These are phyloP conservation scores for Sicyos baderoa DNA, from an alignment of 306 rosid species.

Conservation along the genomic window DNA sequence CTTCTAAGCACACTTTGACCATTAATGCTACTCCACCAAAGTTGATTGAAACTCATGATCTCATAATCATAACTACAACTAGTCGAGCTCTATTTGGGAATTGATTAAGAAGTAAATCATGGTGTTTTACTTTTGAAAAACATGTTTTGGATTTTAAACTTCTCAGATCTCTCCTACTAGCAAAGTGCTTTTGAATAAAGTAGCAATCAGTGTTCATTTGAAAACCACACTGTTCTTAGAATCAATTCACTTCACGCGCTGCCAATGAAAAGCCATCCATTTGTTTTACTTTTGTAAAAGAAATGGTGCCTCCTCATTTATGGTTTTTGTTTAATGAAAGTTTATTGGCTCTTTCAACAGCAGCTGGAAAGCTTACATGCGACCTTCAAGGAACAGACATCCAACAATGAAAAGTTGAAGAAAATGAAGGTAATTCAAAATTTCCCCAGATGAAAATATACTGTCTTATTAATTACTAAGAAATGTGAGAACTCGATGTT, in stretches of 20 bases:
- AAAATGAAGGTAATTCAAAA: constrained; percentile 20
- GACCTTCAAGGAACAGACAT: constrained; percentile 14
- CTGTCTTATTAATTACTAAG: background rate
- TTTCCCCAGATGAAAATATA: background rate
- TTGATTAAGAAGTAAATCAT: too few relatives aligned
- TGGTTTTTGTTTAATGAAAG: background rate
- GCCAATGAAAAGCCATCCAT: background rate
- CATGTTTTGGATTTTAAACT: background rate
- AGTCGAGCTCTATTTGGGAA: too few relatives aligned
- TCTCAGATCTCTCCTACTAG: background rate
- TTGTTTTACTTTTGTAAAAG: background rate
- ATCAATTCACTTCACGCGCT: too few relatives aligned
- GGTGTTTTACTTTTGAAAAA: background rate
- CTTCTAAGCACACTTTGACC: too few relatives aligned
- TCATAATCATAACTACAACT: too few relatives aligned
- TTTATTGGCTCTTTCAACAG: constrained; percentile 9
- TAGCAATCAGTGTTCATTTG: background rate
- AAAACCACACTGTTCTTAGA: background rate
- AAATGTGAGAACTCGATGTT: background rate
- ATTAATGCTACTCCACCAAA: too few relatives aligned
- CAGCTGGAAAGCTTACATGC: constrained; percentile 19
- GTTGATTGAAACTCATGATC: too few relatives aligned
- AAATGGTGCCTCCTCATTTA: background rate
- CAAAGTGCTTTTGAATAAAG: constrained; percentile 7
- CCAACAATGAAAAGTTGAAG: constrained; percentile 20